phyloP scores from a whole-genome alignment of 2,329 filamentous ascomycete species.

The Colletotrichum viniferum region DNA sequence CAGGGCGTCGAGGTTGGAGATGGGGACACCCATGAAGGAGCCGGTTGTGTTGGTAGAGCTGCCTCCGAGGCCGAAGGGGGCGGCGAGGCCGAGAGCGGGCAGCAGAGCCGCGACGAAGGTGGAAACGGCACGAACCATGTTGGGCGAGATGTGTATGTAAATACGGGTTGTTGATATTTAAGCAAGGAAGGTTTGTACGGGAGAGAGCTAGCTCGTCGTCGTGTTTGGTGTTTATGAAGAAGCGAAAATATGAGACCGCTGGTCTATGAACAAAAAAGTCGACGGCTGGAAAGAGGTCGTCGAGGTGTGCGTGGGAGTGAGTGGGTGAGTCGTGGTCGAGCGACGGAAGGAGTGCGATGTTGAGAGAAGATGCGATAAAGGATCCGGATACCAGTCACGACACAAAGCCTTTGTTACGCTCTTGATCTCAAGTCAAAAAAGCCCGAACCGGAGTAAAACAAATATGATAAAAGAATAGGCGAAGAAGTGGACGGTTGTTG shows the following conservation, averaged over 20 bases:
- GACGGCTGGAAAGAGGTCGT: slow-evolving; percentile 10
- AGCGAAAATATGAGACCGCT: slow-evolving; percentile 20
- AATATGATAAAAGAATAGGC: slow-evolving; percentile 16
- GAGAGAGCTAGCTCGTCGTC: slow-evolving; percentile 22
- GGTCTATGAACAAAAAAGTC: slow-evolving; percentile 8
- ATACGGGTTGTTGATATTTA: slow-evolving; percentile 2
- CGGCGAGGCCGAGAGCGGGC: slow-evolving; percentile 25
- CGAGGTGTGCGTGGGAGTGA: slow-evolving; percentile 10
- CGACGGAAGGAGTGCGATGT: slow-evolving; percentile 8
- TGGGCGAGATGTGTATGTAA: slow-evolving; percentile 3
- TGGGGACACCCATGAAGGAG: slow-evolving; percentile 44
- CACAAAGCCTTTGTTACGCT: slow-evolving; percentile 10
- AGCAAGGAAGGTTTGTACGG: slow-evolving; percentile 9
- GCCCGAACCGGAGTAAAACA: slow-evolving; percentile 13
- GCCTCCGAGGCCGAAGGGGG: slow-evolving; percentile 26
- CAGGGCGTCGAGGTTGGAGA: slow-evolving; percentile 52
- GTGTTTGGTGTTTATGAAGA: slow-evolving; percentile 3
- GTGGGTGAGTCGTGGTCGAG: slow-evolving; percentile 5
- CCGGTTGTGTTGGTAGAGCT: slow-evolving; percentile 25
- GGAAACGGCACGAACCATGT: slow-evolving; percentile 27
- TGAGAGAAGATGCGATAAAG: slow-evolving; percentile 4
- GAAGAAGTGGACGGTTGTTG: slow-evolving; percentile 6
- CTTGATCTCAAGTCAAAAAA: neutral
- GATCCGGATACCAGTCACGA: slow-evolving; percentile 20
- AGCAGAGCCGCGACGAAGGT: slow-evolving; percentile 26